Conservation (phyloP, 257 asterid species). For the Nemophila menziesii region DNA sequence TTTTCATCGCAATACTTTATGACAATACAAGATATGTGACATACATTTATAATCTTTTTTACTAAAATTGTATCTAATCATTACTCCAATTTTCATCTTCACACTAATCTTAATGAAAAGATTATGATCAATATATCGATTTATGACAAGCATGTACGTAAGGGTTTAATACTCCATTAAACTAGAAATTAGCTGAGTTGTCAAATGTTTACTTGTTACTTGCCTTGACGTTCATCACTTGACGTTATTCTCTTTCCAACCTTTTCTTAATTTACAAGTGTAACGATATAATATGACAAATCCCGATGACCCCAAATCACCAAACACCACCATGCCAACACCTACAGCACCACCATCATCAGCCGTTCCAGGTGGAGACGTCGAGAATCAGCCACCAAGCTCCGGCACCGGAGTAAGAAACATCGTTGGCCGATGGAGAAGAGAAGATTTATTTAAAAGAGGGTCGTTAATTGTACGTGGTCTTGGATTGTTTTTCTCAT, state of each 20-base stretch:
- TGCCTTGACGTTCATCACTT: too few species aligned
- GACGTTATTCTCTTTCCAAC: too few species aligned
- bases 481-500: conserved; percentile 44
- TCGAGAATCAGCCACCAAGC: conserved; percentile 28
- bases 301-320: conserved; percentile 13
- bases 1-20: too few species aligned
- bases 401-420: conserved; percentile 14
- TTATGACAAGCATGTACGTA: too few species aligned
- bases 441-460: conserved; percentile 43
- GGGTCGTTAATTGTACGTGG: conserved; percentile 31
- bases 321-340: conserved; percentile 4
- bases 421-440: conserved; percentile 39
- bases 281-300: conserved; percentile 22
- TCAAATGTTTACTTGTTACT: conserved; percentile 1
- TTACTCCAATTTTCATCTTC: too few species aligned
- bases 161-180: too few species aligned
- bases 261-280: too few species aligned
- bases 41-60: too few species aligned
- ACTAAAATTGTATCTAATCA: too few species aligned
- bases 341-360: conserved; percentile 17
- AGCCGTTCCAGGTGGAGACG: conserved; percentile 19
- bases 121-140: too few species aligned
- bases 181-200: conserved; percentile 5
- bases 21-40: too few species aligned
- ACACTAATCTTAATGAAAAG: too few species aligned